Conservation (phyloP, 2,329 filamentous ascomycete species). For the Penicillium sp. region DNA sequence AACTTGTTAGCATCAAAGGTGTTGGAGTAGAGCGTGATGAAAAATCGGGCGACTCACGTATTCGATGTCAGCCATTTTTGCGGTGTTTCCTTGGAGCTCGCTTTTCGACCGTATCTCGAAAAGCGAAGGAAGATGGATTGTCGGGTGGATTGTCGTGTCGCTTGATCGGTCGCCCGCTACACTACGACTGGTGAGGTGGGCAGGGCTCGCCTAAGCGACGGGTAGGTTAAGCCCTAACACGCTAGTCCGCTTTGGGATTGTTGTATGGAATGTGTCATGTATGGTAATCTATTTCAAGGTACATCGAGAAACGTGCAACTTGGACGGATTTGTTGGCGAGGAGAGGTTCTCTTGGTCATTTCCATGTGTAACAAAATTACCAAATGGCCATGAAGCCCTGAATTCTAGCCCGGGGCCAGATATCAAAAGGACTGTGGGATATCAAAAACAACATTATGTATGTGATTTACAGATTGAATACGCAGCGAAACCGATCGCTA, state of each 20-base stretch:
- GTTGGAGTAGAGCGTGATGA: conserved; percentile 2
- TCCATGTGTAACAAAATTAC: neutral
- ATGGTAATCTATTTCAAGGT: conserved; percentile 20
- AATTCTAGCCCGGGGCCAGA: neutral
- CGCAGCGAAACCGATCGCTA: no score
- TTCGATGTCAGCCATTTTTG: conserved; percentile 85
- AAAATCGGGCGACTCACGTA: conserved; percentile 69
- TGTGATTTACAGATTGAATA: neutral
- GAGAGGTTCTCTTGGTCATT: neutral
- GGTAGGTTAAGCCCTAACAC: conserved; percentile 49
- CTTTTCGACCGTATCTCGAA: conserved; percentile 54
- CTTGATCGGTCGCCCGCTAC: conserved; percentile 41
- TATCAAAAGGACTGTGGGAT: neutral
- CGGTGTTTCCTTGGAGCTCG: conserved; percentile 54
- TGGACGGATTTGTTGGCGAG: neutral
- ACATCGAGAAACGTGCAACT: neutral
- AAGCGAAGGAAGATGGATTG: conserved; percentile 51
- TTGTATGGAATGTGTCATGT: neutral
- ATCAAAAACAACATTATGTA: neutral
- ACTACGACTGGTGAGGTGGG: conserved; percentile 44
- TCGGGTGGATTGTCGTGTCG: conserved; percentile 46
- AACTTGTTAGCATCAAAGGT: conserved; percentile 44
- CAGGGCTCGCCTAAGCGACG: conserved; percentile 52
- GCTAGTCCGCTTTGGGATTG: conserved; percentile 36
- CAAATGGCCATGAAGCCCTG: neutral